These are phyloP conservation scores for Entamoeba invadens DNA, from an alignment of 208 protist genomes.

Conservation along the genomic window DNA sequence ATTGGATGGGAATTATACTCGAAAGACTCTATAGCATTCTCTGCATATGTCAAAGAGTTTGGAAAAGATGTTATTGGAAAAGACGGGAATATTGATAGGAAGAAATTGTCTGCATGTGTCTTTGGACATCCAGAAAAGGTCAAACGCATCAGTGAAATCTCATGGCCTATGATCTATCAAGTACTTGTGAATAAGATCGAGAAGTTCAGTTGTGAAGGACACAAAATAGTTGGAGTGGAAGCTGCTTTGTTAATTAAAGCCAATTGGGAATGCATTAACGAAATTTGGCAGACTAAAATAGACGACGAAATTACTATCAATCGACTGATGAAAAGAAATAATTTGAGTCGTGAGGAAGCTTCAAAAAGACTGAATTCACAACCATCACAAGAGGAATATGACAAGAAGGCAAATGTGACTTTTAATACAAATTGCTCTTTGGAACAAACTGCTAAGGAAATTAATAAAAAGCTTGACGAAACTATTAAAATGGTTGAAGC, in stretches of 20 bases:
- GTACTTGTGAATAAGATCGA: background rate
- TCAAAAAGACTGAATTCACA: background rate
- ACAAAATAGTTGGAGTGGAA: background rate
- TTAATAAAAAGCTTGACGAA: background rate
- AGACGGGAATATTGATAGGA: background rate
- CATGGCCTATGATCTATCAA: background rate
- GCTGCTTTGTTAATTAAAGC: background rate
- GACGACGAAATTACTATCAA: background rate
- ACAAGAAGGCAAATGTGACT: background rate
- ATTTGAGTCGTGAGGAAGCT: background rate
- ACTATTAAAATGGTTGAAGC: too few relatives aligned
- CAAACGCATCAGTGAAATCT: background rate
- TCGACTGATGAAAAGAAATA: background rate
- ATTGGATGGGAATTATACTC: background rate
- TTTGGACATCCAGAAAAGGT: background rate
- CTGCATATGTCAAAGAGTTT: background rate
- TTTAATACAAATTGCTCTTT: background rate
- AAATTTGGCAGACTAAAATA: background rate
- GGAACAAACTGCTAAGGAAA: background rate
- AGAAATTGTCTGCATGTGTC: background rate
- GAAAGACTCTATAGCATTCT: background rate
- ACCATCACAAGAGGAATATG: background rate
- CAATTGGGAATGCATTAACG: background rate
- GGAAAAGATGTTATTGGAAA: background rate
- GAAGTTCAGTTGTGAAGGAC: background rate